Evolutionary conservation across 1,139 yeast species (phyloP), one percentile per base, ranked within the genome.

Genomic region (Kluyveromyces marxianus): DNA sequence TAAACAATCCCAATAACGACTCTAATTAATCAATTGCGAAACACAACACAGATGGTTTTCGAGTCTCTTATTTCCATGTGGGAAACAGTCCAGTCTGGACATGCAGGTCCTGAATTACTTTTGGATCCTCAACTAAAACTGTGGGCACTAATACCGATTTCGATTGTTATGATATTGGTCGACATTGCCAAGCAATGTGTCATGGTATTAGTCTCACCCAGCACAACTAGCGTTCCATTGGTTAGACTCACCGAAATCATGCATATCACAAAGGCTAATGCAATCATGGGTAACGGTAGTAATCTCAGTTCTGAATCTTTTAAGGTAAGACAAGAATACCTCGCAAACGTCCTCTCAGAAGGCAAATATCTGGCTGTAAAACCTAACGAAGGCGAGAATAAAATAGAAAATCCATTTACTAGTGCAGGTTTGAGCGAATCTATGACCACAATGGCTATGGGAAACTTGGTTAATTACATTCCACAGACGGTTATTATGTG

Each of bases 401-500:
- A 72, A 44, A 72, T 79, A 0, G 65, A 72, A 43, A 79, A 85
- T 55, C 86, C 88, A 33, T 71, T 88, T 48, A 68, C 79, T 1
- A 96, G 88, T 57, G 83, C 95, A 1, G 71, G 74, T 41, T 73
- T 81, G 27, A 76, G 83, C 55, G 96, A 89, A 46, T 79, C 82
- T n/a, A 69, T 89, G 71, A 75, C 83, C 76, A 75, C 74, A 46
- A 83, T 87, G 83, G 78, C 90, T 48, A 87, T 87, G 62, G 82
- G 83, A 3, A 90, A 88, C 59, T 70, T 88, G 56, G 80, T 90
- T 63, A 86, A 81, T 65, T 87, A 83, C 62, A 77, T 89, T 24
- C 97, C 97, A 1, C 97, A 92, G 67, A 88, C 97, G 0, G 65
- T 89, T 41, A 83, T 90, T 56, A 90, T 92, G 97, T 90, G 90